Percentiles rank a stretch among this genome's conserved stretches.
Conservation (phyloP, 2,329 filamentous ascomycete species). For the Penicillium sp. region DNA sequence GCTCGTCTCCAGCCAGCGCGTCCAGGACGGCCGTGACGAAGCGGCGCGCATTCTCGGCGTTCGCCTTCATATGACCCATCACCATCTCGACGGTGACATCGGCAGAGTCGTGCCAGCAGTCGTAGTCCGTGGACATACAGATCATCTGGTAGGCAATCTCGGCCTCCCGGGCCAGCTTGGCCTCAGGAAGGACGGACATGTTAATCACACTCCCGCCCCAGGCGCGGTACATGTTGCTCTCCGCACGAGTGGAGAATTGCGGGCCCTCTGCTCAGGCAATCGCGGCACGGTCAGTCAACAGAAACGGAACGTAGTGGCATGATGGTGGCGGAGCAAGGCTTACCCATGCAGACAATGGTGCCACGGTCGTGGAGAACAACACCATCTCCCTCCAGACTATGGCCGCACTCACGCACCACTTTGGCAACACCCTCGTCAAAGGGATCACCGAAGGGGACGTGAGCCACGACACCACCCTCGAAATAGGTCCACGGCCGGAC, state of each 20-base stretch:
- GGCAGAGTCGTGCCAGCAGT: slow-evolving; percentile 89
- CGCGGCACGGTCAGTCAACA: neutral
- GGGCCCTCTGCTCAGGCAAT: slow-evolving; percentile 73
- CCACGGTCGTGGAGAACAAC: slow-evolving; percentile 83
- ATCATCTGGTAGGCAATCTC: slow-evolving; percentile 98
- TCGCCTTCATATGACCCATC: slow-evolving; percentile 93
- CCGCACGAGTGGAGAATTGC: slow-evolving; percentile 94
- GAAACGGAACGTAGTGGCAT: too few species aligned
- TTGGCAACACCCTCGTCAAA: slow-evolving; percentile 80
- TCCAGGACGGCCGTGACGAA: slow-evolving; percentile 88
- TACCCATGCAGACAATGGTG: slow-evolving; percentile 89
- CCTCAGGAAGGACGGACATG: slow-evolving; percentile 94
- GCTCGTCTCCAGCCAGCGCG: slow-evolving; percentile 76
- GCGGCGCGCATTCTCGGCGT: slow-evolving; percentile 81
- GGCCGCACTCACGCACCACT: slow-evolving; percentile 77
- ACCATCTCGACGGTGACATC: slow-evolving; percentile 95
- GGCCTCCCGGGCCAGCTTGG: slow-evolving; percentile 93
- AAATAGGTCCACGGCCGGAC: slow-evolving; percentile 96
- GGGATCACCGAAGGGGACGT: slow-evolving; percentile 94
- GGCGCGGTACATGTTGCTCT: slow-evolving; percentile 90
- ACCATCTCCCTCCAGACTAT: slow-evolving; percentile 78
- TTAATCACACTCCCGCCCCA: slow-evolving; percentile 97
- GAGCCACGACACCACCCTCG: slow-evolving; percentile 77
- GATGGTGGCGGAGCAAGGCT: slow-evolving; percentile 33
- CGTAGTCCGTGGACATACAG: slow-evolving; percentile 99